These are phyloP conservation scores for Teratosphaeria gauchensis DNA, from an alignment of 2,329 filamentous ascomycete species.

Conservation along the genomic window DNA sequence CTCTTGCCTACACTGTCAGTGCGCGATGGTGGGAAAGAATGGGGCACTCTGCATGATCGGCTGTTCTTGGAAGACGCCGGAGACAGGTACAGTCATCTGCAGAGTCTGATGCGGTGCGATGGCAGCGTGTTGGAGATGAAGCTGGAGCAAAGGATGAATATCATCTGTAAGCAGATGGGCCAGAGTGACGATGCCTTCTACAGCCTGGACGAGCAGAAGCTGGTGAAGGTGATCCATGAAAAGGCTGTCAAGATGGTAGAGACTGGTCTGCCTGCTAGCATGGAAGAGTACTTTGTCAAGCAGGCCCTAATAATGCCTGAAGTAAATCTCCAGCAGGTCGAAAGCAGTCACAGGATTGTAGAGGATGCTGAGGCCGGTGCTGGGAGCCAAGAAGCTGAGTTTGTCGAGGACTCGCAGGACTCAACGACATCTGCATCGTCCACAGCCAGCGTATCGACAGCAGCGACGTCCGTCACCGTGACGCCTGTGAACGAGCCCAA, in stretches of 20 bases:
- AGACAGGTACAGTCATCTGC: constrained; percentile 48
- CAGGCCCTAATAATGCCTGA: constrained; percentile 69
- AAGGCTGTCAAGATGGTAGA: constrained; percentile 65
- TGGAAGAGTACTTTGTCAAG: constrained; percentile 78
- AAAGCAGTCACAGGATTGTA: constrained; percentile 29
- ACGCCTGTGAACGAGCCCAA: neutral
- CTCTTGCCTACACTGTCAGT: constrained; percentile 57
- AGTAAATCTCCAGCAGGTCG: constrained; percentile 54
- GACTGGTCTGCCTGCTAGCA: constrained; percentile 59
- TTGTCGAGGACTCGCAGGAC: constrained; percentile 10
- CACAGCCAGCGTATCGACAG: constrained; percentile 12
- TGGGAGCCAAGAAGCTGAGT: constrained; percentile 1
- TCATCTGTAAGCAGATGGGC: constrained; percentile 74
- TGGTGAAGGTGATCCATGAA: constrained; percentile 52
- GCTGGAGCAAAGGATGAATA: constrained; percentile 46
- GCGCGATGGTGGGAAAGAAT: constrained; percentile 5
- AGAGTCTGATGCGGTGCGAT: constrained; percentile 37
- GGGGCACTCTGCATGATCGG: constrained; percentile 49
- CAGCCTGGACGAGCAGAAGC: constrained; percentile 62
- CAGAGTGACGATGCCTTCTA: constrained; percentile 91
- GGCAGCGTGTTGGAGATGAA: constrained; percentile 37
- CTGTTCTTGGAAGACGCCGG: constrained; percentile 30
- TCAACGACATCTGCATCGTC: constrained; percentile 10
- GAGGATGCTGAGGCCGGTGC: constrained; percentile 14
- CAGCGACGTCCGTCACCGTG: constrained; percentile 19